Base-by-base conservation (phyloP, 1,284 basidiomycete genomes). In the Taiwanofungus camphoratus region DNA sequence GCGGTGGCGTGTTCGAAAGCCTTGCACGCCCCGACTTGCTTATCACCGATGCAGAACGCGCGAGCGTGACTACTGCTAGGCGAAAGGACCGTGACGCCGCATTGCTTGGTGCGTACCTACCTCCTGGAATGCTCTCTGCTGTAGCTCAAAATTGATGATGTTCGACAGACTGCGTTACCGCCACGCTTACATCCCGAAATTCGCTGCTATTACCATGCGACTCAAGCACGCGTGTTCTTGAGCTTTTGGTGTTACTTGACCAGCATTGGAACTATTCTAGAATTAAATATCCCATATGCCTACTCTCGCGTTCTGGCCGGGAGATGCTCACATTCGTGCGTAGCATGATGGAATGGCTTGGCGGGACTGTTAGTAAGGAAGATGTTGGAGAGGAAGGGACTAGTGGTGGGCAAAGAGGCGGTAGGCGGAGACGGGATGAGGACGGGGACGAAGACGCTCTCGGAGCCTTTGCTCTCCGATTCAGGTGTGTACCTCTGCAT, bases 341-440 rank as follows among this genome's bases (percentile, higher is more conserved):
- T 44, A 95, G 91, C 71, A 88, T 99, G 83, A 95, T 98, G 79
- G 96, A 98, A 63, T 99, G 95, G 94, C 83, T 98, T 56, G 92
- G 94, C 12, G 92, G 92, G 6, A 91, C 90, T 1, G 85, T 96
- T 49, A 91, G 83, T 54, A 91, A 91, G 58, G 87, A 91, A 55
- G 88, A 92, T 47, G 82, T 87, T 0, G 88, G 87, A 3, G 87
- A 89, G 58, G 84, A 87, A 20, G 77, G 76, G 2, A 67, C 66
- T 39, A 60, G 70, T 6, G 65, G 57, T 51, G 59, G 11, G 31
- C 11, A 67, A 45, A 71, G 73, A 46, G 70, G 74, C 39, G 69
- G 70, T 48, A 67, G 73, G 46, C 75, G 78, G 53, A 73, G 82
- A 58, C 66, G 77, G 41, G 73, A 79, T 36, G 78, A 70, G 2